phyloP scores from a whole-genome alignment of 2,329 filamentous ascomycete species.

The Penicillium hordei region DNA sequence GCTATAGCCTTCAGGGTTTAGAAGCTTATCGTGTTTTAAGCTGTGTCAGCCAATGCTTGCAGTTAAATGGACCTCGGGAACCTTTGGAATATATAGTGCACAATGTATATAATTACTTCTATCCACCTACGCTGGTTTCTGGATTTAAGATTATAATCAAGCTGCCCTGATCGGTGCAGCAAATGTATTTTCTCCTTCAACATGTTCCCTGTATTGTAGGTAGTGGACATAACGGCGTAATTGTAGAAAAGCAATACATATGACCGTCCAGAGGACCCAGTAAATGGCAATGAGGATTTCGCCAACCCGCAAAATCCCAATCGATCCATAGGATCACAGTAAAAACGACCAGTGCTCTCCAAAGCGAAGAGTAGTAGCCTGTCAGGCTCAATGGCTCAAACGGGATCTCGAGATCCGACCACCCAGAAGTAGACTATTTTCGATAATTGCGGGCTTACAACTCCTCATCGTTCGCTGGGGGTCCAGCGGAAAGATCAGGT shows the following conservation, averaged over 20 bases:
- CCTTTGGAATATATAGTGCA: no score
- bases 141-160: conserved; percentile 6
- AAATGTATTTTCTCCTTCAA: conserved; percentile 24
- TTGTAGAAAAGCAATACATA: conserved; percentile 11
- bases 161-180: conserved; percentile 16
- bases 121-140: neutral
- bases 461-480: conserved; percentile 31
- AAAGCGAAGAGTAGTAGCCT: neutral
- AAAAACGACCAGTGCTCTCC: neutral
- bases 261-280: neutral
- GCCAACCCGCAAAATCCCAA: neutral
- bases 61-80: neutral
- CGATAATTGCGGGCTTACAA: conserved; percentile 20
- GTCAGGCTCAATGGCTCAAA: neutral
- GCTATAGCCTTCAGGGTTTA: neutral
- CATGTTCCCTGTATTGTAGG: conserved; percentile 22
- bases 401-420: neutral
- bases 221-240: conserved; percentile 28
- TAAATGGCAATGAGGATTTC: conserved; percentile 1
- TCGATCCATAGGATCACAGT: neutral
- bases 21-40: neutral
- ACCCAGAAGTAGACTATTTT: neutral
- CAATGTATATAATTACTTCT: neutral
- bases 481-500: conserved; percentile 13
- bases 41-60: neutral